Conservation (phyloP, 495 filamentous ascomycete species). For the Usnea hakonensis region DNA sequence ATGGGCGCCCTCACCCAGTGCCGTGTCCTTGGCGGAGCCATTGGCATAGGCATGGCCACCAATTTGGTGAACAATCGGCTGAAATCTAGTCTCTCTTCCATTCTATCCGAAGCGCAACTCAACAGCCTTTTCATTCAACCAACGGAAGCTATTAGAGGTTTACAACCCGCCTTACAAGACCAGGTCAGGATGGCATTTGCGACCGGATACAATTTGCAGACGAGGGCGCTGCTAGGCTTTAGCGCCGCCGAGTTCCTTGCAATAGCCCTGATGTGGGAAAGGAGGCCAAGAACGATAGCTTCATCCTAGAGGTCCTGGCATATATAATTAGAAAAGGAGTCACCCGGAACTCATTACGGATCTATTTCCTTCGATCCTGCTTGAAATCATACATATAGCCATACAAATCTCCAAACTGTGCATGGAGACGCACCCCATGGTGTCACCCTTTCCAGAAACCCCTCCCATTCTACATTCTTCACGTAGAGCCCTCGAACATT, state of each 20-base stretch:
- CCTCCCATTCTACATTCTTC: too few relatives aligned
- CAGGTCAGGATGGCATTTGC: slow-evolving; percentile 22
- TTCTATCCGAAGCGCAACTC: too few relatives aligned
- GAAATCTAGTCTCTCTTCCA: too few relatives aligned
- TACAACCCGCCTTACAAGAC: slow-evolving; percentile 10
- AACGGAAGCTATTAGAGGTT: slow-evolving; percentile 12
- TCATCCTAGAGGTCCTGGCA: too few relatives aligned
- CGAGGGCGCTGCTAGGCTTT: slow-evolving; percentile 31
- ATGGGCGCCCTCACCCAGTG: slow-evolving; percentile 20
- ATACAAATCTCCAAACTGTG: too few relatives aligned
- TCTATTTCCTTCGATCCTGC: too few relatives aligned
- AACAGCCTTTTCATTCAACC: neutral
- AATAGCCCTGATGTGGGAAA: slow-evolving; percentile 7
- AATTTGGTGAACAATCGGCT: slow-evolving; percentile 26
- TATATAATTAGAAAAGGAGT: too few relatives aligned
- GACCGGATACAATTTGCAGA: slow-evolving; percentile 26
- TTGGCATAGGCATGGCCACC: slow-evolving; percentile 26
- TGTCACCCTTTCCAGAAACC: too few relatives aligned
- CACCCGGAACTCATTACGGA: too few relatives aligned
- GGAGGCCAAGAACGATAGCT: slow-evolving; percentile 18
- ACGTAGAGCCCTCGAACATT: too few relatives aligned
- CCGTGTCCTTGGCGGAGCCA: slow-evolving; percentile 27
- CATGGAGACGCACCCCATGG: too few relatives aligned
- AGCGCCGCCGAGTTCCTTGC: slow-evolving; percentile 4
- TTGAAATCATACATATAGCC: too few relatives aligned